Conservation (phyloP, 495 filamentous ascomycete genomes). For the Neurospora sp. region DNA sequence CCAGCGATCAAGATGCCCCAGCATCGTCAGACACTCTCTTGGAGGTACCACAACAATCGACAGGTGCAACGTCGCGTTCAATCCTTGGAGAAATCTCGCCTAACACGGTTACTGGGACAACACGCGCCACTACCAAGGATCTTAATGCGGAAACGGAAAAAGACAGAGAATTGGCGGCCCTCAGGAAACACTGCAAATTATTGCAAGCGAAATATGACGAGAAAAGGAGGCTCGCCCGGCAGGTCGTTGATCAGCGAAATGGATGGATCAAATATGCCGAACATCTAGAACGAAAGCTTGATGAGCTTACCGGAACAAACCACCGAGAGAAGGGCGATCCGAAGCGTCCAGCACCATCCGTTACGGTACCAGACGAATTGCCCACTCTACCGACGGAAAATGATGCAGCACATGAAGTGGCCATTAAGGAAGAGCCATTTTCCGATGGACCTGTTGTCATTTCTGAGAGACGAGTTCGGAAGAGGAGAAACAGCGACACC, state of each 20-base stretch:
- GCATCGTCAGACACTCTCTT: background rate
- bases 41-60: background rate
- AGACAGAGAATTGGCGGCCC: conserved; percentile 19
- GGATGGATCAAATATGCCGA: conserved; percentile 23
- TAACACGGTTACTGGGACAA: conserved; percentile 6
- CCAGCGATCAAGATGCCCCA: background rate
- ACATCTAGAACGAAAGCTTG: conserved; percentile 4
- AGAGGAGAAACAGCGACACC: conserved; percentile 25
- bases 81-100: conserved; percentile 12
- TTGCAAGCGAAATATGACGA: conserved; percentile 15
- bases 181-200: conserved; percentile 15
- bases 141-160: background rate
- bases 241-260: conserved; percentile 7
- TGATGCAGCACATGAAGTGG: background rate
- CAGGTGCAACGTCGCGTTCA: background rate
- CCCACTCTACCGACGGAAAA: conserved; percentile 13
- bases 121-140: background rate
- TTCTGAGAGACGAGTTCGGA: conserved; percentile 32
- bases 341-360: background rate
- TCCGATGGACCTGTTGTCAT: conserved; percentile 36
- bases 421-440: conserved; percentile 31
- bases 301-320: background rate
- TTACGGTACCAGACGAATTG: conserved; percentile 10
- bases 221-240: conserved; percentile 1
- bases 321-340: background rate